phyloP scores from a whole-genome alignment of 108 stramenopile species.

The Pelagomonas calceolata region DNA sequence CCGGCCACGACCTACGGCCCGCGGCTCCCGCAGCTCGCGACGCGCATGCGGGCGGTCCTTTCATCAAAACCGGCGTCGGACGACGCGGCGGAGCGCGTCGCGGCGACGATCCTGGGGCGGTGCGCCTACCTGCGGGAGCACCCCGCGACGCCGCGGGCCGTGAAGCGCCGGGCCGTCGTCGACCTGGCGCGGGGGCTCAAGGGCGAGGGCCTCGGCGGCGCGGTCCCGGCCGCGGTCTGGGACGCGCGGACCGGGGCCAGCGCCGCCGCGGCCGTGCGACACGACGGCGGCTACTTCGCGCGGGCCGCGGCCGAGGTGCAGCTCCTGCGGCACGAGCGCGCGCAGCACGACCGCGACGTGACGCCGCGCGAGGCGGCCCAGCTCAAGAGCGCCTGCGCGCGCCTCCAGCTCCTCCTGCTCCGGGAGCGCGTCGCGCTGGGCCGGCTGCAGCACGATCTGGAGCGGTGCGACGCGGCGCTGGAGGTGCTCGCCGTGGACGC shows the following conservation, averaged over 20 bases:
- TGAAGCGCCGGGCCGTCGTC: slow-evolving; percentile 80
- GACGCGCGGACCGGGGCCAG: no score
- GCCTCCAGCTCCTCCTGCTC: slow-evolving; percentile 14
- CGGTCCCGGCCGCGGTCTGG: no score
- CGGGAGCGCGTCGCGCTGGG: slow-evolving; percentile 14
- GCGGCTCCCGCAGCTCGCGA: no score
- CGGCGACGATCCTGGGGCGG: slow-evolving; percentile 64
- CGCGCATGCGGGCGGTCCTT: no score
- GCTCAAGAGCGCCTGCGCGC: slow-evolving; percentile 14
- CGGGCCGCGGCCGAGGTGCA: slow-evolving; percentile 3
- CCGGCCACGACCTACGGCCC: no score
- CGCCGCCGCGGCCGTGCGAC: no score
- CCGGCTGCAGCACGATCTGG: slow-evolving; percentile 1
- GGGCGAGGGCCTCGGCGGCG: slow-evolving; percentile 9
- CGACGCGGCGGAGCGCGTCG: no score
- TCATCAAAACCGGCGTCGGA: no score
- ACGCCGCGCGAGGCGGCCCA: not conserved
- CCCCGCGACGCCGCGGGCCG: slow-evolving; percentile 57
- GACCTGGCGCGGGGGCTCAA: slow-evolving; percentile 76
- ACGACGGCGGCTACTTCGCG: not conserved
- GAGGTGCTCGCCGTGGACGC: no score
- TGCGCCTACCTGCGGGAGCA: slow-evolving; percentile 58
- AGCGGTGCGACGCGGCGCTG: not conserved
- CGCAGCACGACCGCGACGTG: slow-evolving; percentile 9
- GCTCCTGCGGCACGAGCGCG: not conserved